Percentiles rank a stretch among this genome's conserved stretches.
phyloP scores from a whole-genome alignment of 805 yeast species.

The Hanseniaspora guilliermondii region DNA sequence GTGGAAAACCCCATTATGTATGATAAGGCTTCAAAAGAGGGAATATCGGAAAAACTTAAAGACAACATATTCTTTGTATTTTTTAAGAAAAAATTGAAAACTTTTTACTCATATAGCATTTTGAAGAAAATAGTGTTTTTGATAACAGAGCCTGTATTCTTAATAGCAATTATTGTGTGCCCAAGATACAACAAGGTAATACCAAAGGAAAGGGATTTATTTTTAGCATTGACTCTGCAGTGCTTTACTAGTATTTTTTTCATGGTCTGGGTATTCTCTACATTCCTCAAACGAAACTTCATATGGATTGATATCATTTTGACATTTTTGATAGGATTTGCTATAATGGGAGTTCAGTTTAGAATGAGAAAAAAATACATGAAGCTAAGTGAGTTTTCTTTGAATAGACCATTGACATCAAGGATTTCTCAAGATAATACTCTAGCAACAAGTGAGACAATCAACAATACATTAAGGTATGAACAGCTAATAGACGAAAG shows the following conservation, averaged over 20 bases:
- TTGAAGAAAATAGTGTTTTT: constrained; percentile 24
- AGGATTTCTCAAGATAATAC: constrained; percentile 9
- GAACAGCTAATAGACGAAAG: constrained; percentile 3
- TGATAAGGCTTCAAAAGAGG: neutral
- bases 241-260: constrained; percentile 26
- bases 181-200: constrained; percentile 24
- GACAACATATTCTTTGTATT: neutral
- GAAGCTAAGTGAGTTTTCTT: constrained; percentile 20
- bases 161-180: constrained; percentile 27
- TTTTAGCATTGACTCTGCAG: constrained; percentile 23
- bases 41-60: neutral
- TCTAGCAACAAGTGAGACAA: constrained; percentile 14
- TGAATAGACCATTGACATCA: constrained; percentile 16
- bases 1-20: neutral
- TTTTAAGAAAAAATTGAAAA: constrained; percentile 25
- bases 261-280: constrained; percentile 18
- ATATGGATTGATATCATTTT: constrained; percentile 16
- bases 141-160: constrained; percentile 27
- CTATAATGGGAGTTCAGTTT: constrained; percentile 14
- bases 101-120: constrained; percentile 21
- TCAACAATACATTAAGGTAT: neutral
- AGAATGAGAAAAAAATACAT: constrained; percentile 17
- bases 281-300: constrained; percentile 15
- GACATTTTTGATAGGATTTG: constrained; percentile 14
- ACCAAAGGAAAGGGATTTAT: constrained; percentile 18